A percentile compares a stretch with the other conserved stretches of the same genome.
phyloP scores from a whole-genome alignment of 768 basidiomycete species.

The Serendipita sp. region DNA sequence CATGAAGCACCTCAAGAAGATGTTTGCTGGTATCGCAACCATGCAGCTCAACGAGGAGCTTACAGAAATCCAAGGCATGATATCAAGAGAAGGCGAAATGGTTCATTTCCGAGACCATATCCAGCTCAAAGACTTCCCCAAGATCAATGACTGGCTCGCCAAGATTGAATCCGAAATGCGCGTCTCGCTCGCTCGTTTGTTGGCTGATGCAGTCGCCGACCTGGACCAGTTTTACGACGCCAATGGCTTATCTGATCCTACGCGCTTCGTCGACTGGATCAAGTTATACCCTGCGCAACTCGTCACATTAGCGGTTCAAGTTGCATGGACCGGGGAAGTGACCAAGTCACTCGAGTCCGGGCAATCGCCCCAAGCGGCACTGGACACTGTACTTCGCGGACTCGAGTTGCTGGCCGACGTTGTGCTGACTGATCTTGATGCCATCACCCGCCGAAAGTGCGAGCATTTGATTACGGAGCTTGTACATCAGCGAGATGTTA shows the following conservation, averaged over 20 bases:
- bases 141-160: constrained; percentile 98
- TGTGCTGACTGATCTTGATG: constrained; percentile 74
- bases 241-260: constrained; percentile 39
- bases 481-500: constrained; percentile 94
- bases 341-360: constrained; percentile 50
- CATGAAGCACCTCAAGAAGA: constrained; percentile 99
- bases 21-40: constrained; percentile 96
- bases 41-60: constrained; percentile 75
- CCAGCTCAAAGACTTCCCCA: constrained; percentile 79
- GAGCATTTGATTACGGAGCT: constrained; percentile 98
- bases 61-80: constrained; percentile 82
- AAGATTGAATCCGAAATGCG: constrained; percentile 89
- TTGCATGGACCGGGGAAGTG: constrained; percentile 82
- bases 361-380: constrained; percentile 42
- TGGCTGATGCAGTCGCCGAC: constrained; percentile 66
- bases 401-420: constrained; percentile 95
- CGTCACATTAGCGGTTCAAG: constrained; percentile 87
- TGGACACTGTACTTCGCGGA: constrained; percentile 63
- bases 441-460: constrained; percentile 92
- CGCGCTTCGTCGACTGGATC: constrained; percentile 77
- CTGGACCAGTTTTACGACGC: constrained; percentile 67
- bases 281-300: constrained; percentile 91
- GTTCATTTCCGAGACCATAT: constrained; percentile 74
- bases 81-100: constrained; percentile 91
- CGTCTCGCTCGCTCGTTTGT: constrained; percentile 65